A percentile compares a stretch with the other conserved stretches of the same genome.
phyloP scores from a whole-genome alignment of 148 eudicot genomes.

The Salicornia ramosissima region DNA sequence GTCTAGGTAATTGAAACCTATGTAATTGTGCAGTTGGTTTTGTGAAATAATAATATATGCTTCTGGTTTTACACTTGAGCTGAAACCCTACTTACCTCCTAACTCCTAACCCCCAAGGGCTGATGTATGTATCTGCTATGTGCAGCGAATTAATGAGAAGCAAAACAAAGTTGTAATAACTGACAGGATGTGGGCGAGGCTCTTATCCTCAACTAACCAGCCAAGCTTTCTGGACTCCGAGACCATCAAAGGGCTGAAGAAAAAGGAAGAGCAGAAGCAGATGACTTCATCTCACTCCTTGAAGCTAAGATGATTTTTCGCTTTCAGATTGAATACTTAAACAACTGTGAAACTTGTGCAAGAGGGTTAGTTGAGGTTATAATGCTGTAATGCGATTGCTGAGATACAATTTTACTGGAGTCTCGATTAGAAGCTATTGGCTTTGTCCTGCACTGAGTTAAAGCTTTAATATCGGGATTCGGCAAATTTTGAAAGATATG shows the following conservation, averaged over 20 bases:
- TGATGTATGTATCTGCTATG: neutral
- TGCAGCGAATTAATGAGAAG: slow-evolving; percentile 46
- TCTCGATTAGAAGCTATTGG: neutral
- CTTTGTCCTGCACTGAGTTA: neutral
- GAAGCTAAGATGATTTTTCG: neutral
- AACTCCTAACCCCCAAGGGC: too few relatives aligned
- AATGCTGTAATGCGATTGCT: neutral
- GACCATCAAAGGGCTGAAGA: slow-evolving; percentile 27
- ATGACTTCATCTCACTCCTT: neutral
- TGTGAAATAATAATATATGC: neutral
- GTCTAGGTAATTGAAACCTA: too few relatives aligned
- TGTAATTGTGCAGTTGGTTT: too few relatives aligned
- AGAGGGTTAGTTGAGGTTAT: neutral
- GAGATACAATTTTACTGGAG: neutral
- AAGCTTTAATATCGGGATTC: neutral
- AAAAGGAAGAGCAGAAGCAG: slow-evolving; percentile 24
- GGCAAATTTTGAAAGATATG: slow-evolving; percentile 5
- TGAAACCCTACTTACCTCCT: neutral
- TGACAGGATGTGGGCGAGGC: slow-evolving; percentile 74
- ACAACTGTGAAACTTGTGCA: neutral
- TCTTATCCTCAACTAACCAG: slow-evolving; percentile 65
- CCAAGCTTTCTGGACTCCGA: slow-evolving; percentile 50
- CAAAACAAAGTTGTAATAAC: slow-evolving; percentile 52
- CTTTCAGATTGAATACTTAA: neutral
- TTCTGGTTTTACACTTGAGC: neutral